Evolutionary conservation across 306 rosid species (phyloP), one percentile per base, ranked within the genome.

Genomic region (Dalbergia cochinchinensis): DNA sequence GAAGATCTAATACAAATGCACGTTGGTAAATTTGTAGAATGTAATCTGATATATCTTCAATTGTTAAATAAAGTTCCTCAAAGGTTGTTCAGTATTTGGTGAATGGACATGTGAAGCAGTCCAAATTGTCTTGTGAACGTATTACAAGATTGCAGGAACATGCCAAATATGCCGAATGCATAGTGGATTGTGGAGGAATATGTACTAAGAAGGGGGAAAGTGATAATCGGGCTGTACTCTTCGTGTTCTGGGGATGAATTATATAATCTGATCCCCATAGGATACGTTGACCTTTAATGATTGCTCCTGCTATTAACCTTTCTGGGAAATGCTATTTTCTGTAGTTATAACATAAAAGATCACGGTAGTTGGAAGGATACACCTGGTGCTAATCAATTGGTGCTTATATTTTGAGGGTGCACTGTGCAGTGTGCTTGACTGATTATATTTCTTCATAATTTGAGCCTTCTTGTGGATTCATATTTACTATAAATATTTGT

Each of bases 401-500:
- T 71, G 15, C 19, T 54, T 48, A 39, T 37, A 48, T 39, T 39
- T 39, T 72, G 33, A 48, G 65, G 74, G 16, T 35, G 8, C 58
- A 57, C 31, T 10, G 16, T 35, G 8, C 65, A 57, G 39, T 10
- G 7, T 58, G 73, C 73, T 48, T 16, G 26, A 31, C 5, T 55
- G 54, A 13, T n/a, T 47, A 68, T 53, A 12, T 19, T 54, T 42
- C 45, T 63, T 84, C 31, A 63, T 31, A 7, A 37, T 35, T 42
- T 34, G 31, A 69, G 50, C 19, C 26, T 57, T 65, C 54, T 65
- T 11, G 19, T 39, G 22, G 12, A 22, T 55, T 47, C n/a, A 20
- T 73, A 51, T 69, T 53, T 61, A 39, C 51, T 61, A 69, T 53
- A 12, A 20, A n/a, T 53, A 31, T 61, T 62, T 48, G 33, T 76